Evolutionary conservation across 2,329 filamentous ascomycete species (phyloP), one percentile per base, ranked within the genome.

Genomic region (Alternaria infectoria): DNA sequence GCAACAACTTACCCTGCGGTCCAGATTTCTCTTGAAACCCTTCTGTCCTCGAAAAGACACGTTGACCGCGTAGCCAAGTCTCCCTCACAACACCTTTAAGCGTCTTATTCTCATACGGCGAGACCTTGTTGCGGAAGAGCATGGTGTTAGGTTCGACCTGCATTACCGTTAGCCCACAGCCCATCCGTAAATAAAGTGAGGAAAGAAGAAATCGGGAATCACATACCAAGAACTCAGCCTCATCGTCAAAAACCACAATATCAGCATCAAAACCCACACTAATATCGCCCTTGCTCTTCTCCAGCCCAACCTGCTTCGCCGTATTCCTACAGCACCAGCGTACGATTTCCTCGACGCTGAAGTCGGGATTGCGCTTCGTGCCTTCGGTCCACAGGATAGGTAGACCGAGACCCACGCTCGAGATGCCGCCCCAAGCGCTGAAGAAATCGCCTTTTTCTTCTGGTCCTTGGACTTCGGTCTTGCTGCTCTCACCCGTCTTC

Each of bases 361-460:
- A 82, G 80, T 82, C 81, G 62, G 78, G 78, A 46, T 87, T 83
- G 44, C 91, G 86, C 66, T 88, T 86, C 76, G 86, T 84, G 30
- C 91, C 86, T 47, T 93, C 89, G 0, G 93, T 94, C 89, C 94
- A 91, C 6, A 99, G 86, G 68, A 99, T 97, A 5, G 93, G 93
- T 5, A 99, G 86, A 1, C 96, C 96, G 1, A 99, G 87, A 0
- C 96, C 96, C 17, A 99, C 95, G 5, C 92, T 96, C 5, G 92
- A 95, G 74, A 99, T 97, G 13, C 96, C 96, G 57, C 96, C 96
- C 96, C 96, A 99, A 1, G 94, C 94, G 5, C 91, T 89, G 82
- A 98, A 96, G 86, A 99, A 98, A 82, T 98, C 93, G 40, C 96
- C 96, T 44, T 79, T 79, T 23, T 81, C 79, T 21, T 83, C 81